phyloP scores from a whole-genome alignment of 2,329 filamentous ascomycete species.

The Aureobasidium sp. region DNA sequence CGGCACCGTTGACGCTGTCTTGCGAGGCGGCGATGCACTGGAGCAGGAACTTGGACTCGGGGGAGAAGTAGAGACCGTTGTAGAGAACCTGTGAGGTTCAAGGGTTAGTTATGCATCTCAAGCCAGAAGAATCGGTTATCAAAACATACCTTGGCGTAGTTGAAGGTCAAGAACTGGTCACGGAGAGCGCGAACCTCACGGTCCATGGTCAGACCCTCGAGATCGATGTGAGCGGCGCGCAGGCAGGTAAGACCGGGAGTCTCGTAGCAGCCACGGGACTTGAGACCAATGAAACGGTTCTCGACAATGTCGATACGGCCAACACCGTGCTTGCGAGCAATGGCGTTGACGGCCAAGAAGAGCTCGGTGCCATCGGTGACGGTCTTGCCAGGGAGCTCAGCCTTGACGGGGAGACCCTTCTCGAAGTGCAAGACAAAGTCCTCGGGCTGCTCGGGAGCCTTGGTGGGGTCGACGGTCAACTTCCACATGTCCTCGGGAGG shows the following conservation, averaged over 20 bases:
- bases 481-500: conserved; percentile 77
- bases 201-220: conserved; percentile 60
- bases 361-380: conserved; percentile 62
- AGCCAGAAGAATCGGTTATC: conserved; percentile 20
- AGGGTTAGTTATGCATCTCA: conserved; percentile 15
- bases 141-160: conserved; percentile 42
- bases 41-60: conserved; percentile 63
- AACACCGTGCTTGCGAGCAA: conserved; percentile 64
- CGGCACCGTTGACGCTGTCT: conserved; percentile 52
- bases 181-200: conserved; percentile 59
- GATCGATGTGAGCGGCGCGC: conserved; percentile 49
- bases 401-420: conserved; percentile 64
- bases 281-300: conserved; percentile 71
- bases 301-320: conserved; percentile 79
- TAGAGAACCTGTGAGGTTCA: conserved; percentile 32
- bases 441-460: conserved; percentile 61
- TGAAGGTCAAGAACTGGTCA: conserved; percentile 61
- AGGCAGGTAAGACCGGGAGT: conserved; percentile 50
- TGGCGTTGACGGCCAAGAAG: conserved; percentile 62
- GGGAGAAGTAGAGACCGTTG: conserved; percentile 61
- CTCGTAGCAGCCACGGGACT: conserved; percentile 76
- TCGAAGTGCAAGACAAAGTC: conserved; percentile 65
- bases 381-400: conserved; percentile 51
- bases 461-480: conserved; percentile 54
- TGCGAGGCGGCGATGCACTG: conserved; percentile 53